Evolutionary conservation across 1,284 basidiomycete species (phyloP), one percentile per base, ranked within the genome.

Genomic region (Ceratobasidium sp.): DNA sequence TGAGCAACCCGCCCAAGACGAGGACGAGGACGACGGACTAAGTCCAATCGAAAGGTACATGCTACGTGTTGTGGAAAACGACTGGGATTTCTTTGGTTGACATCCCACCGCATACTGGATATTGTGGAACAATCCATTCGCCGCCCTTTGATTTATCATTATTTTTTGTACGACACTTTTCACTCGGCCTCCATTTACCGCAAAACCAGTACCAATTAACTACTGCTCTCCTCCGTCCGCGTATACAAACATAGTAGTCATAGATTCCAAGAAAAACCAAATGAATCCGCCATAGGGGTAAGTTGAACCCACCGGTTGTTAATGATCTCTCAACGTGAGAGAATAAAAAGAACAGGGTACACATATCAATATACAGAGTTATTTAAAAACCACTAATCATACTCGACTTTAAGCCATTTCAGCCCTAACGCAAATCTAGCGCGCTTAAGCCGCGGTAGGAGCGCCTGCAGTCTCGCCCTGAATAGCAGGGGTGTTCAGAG

Each of bases 11-110:
- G 21, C 47, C 23, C 47, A 77, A 33, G 75, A 72, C 5, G 75
- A 76, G n/a, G 81, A 78, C 1, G 81, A 81, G 14, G 81, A 80
- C 11, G 86, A 84, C 50, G 79, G 77, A n/a, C 68, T 75, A 0
- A 77, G 77, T 19, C 75, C 72, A 13, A 80, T 90, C 25, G 88
- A 90, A 60, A 93, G 95, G 71, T 96, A 93, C 74, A 95, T 98
- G 93, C 81, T 98, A 54, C 78, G 81, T 5, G 85, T 87, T 74
- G 90, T 93, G 27, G 83, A 87, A 70, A 78, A 78, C 68, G 90
- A 97, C 74, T 88, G 85, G 80, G 88, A 90, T 33, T 89, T 83
- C 77, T 97, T 96, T 77, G 80, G 52, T 33, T 67, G 25, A 53
- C 13, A 9, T n/a, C n/a, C 52, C 39, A n/a, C n/a, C n/a, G n/a